Conservation (phyloP, 1,284 basidiomycete genomes). For the Crepidotus sp. region DNA sequence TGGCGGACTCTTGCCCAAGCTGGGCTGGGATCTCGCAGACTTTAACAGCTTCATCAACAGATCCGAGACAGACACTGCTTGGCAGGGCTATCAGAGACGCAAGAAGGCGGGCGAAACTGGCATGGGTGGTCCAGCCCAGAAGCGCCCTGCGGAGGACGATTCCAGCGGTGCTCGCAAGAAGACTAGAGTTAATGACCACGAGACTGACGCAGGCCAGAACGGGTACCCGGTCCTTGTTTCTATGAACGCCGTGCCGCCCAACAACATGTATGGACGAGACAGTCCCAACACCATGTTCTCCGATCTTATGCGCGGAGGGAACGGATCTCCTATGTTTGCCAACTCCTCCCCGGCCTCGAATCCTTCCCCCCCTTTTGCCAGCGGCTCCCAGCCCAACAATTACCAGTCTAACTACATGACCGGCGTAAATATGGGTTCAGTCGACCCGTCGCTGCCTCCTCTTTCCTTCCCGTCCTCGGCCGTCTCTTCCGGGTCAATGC, state of each 20-base stretch:
- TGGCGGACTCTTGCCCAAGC: constrained; percentile 65
- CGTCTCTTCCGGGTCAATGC: constrained; percentile 20
- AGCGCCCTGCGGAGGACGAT: constrained; percentile 48
- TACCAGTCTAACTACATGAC: constrained; percentile 53
- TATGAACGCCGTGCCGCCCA: constrained; percentile 32
- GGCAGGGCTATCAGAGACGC: constrained; percentile 74
- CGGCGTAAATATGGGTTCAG: constrained; percentile 44
- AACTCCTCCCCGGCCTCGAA: constrained; percentile 34
- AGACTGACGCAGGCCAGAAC: constrained; percentile 35
- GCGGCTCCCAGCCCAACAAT: constrained; percentile 25
- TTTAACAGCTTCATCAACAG: constrained; percentile 76
- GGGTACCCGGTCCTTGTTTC: constrained; percentile 49
- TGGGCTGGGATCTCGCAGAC: constrained; percentile 69
- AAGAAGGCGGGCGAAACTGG: constrained; percentile 34
- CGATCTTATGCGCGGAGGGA: constrained; percentile 50
- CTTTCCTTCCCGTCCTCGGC: constrained; percentile 32
- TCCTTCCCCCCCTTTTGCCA: constrained; percentile 31
- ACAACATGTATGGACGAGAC: constrained; percentile 30
- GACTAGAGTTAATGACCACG: constrained; percentile 37
- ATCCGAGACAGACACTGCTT: constrained; percentile 85
- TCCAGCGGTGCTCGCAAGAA: constrained; percentile 39
- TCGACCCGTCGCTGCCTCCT: constrained; percentile 43
- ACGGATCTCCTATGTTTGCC: constrained; percentile 57
- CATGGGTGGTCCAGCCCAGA: constrained; percentile 23
- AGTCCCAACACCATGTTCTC: constrained; percentile 43